phyloP scores from a whole-genome alignment of 139 green algal genomes.

The Chlamydomonas sp. region DNA sequence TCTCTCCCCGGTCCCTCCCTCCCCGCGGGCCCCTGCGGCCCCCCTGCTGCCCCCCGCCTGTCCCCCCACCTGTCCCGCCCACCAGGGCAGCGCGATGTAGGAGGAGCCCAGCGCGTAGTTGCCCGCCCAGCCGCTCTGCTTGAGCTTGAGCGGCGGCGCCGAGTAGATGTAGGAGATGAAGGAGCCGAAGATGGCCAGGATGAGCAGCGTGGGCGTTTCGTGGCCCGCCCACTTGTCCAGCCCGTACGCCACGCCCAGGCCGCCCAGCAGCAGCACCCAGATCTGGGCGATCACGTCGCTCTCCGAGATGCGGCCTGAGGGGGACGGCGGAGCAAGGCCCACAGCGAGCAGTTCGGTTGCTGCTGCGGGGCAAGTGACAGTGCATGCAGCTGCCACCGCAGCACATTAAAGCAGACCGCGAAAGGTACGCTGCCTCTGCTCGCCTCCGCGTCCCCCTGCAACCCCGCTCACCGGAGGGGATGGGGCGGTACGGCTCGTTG shows the following conservation, averaged over 20 bases:
- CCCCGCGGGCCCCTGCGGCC: neutral
- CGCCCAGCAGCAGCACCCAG: conserved; percentile 84
- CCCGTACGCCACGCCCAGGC: conserved; percentile 80
- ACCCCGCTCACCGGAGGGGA: conserved; percentile 85
- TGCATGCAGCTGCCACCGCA: neutral
- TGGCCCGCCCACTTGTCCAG: conserved; percentile 87
- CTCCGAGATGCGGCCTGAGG: conserved; percentile 84
- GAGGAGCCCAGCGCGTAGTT: conserved; percentile 96
- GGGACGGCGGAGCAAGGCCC: neutral
- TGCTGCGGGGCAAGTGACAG: neutral
- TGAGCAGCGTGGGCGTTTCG: conserved; percentile 69
- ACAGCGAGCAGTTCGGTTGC: too few relatives aligned
- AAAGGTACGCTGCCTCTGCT: too few relatives aligned
- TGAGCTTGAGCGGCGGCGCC: conserved; percentile 98
- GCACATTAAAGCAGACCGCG: neutral
- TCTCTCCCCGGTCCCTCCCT: neutral
- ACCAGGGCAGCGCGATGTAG: conserved; percentile 98
- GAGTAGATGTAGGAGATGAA: conserved; percentile 99
- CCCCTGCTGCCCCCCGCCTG: neutral
- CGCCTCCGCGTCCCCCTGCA: too few relatives aligned
- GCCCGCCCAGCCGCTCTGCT: conserved; percentile 93
- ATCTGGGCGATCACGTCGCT: conserved; percentile 91
- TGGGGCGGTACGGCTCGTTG: conserved; percentile 98
- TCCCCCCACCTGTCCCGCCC: conserved; percentile 82
- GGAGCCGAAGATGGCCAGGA: conserved; percentile 90